These are phyloP conservation scores for Cytidiella melzeri DNA, from an alignment of 768 basidiomycete species.

Conservation along the genomic window DNA sequence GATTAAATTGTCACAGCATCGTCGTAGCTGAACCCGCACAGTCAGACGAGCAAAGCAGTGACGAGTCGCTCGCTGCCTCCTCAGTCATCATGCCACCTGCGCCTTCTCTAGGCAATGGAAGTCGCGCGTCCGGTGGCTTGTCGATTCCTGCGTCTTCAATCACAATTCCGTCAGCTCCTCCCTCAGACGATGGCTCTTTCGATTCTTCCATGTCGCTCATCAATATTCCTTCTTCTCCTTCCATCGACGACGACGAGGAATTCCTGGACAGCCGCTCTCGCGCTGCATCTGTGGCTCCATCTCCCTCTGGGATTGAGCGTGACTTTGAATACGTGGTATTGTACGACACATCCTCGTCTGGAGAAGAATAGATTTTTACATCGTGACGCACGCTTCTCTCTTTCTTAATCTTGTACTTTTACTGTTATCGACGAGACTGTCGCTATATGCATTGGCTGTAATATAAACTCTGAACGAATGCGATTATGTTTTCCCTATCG, in stretches of 20 bases:
- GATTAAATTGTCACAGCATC: slow-evolving; percentile 37
- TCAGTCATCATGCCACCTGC: slow-evolving; percentile 63
- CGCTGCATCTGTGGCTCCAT: slow-evolving; percentile 19
- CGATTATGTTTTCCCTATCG: too few relatives aligned
- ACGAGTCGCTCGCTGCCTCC: slow-evolving; percentile 59
- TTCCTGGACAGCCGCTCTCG: slow-evolving; percentile 54
- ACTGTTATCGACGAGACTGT: too few relatives aligned
- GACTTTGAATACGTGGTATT: slow-evolving; percentile 64
- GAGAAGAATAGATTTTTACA: slow-evolving; percentile 34
- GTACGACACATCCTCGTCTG: slow-evolving; percentile 60
- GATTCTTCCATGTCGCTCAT: slow-evolving; percentile 51
- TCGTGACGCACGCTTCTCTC: too few relatives aligned
- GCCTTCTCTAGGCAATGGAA: slow-evolving; percentile 14
- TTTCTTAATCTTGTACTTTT: too few relatives aligned
- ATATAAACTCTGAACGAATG: too few relatives aligned
- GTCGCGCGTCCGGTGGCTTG: slow-evolving; percentile 12
- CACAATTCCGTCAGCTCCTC: slow-evolving; percentile 22
- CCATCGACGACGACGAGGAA: slow-evolving; percentile 44
- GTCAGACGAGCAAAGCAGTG: slow-evolving; percentile 24
- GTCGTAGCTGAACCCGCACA: slow-evolving; percentile 47
- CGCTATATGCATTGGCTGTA: too few relatives aligned
- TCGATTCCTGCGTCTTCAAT: slow-evolving; percentile 14
- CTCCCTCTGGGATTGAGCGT: slow-evolving; percentile 6
- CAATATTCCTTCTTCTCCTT: slow-evolving; percentile 47
- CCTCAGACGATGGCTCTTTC: slow-evolving; percentile 29